Evolutionary conservation across 768 basidiomycete species (phyloP), one percentile per base, ranked within the genome.

Genomic region (Tulasnella calospora): DNA sequence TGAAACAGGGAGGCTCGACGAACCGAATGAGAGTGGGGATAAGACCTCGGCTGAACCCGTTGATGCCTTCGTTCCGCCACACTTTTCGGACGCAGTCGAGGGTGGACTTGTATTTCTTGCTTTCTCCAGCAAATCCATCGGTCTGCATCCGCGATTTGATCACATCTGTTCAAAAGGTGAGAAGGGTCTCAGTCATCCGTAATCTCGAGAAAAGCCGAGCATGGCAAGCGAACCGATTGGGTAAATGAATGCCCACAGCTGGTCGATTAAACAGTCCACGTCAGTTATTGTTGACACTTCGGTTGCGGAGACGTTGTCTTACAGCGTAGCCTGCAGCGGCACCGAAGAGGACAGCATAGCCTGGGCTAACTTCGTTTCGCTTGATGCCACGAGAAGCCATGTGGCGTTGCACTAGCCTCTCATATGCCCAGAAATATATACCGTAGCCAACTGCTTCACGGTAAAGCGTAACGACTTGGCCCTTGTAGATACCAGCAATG

Each of bases 111-210:
- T 98, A 98, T 82, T 94, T 94, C 81, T 92, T 92, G 38, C 92
- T 92, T 61, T 90, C 91, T 21, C 90, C 86, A 15, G 89, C 87
- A 84, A 96, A 95, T 0, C 92, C 93, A 82, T 98, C 97, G 0
- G 96, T 98, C 85, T 99, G 97, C 88, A 98, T 93, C 75, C 95
- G 90, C 36, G 94, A 95, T 83, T 99, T 99, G 82, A 98, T 90
- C 89, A 98, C 94, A 84, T 98, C 96, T 84, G 96, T 92, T 21
- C 95, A 96, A 86, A 97, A 97, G 86, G 95, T 96, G 13, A 94
- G n/a, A 19, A 75, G 2, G 13, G 35, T 30, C 15, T 73, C 46
- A 41, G 38, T 40, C 44, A 9, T 23, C 40, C 17, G 17, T 35
- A 35, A 5, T 44, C 33, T 36, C 74, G n/a, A 51, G 17, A 55